Evolutionary conservation across 2,329 filamentous ascomycete species (phyloP), one percentile per base, ranked within the genome.

Genomic region (Mollisiaceae sp.): DNA sequence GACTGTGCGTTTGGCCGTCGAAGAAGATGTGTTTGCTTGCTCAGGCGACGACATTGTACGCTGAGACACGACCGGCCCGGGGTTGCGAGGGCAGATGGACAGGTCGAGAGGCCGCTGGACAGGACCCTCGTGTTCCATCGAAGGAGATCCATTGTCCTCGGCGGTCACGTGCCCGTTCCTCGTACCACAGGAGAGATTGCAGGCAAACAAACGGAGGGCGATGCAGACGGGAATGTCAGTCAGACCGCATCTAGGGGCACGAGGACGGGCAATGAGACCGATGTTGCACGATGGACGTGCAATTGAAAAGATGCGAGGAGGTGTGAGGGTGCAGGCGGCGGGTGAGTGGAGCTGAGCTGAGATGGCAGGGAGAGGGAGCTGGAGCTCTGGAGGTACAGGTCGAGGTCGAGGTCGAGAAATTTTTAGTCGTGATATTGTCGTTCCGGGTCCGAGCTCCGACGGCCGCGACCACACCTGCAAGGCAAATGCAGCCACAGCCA

Each of bases 1-100:
- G 52, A 20, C 63, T 59, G 59, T 27, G 54, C 63, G 59, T 41
- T 27, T 32, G 52, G 32, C 63, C 63, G 63, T 27, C 11, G 55
- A 39, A 52, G 38, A 24, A 38, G 54, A 56, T 20, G 27, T 45
- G 43, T 62, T 62, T 59, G 54, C 20, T 54, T 45, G 24, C 38
- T 35, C 27, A 54, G 50, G 50, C 50, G 22, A 35, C 50, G 50
- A 35, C 50, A 54, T 18, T 54, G 50, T 35, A 18, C 12, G 11
- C 22, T 27, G 11, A 27, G 22, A 27, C 50, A 27, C 50, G 50
- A 32, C 50, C 27, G 24, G 4, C 14, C 50, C 22, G 50, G 14
- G 8, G 12, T 11, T 5, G 15, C 11, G 18, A 35, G 2, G 18
- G 22, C 32, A 11, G 50, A 11, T 4, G 18, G 22, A 18, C 27